These are phyloP conservation scores for Aspergillus fischeri DNA, from an alignment of 2,329 filamentous ascomycete species.

Conservation along the genomic window DNA sequence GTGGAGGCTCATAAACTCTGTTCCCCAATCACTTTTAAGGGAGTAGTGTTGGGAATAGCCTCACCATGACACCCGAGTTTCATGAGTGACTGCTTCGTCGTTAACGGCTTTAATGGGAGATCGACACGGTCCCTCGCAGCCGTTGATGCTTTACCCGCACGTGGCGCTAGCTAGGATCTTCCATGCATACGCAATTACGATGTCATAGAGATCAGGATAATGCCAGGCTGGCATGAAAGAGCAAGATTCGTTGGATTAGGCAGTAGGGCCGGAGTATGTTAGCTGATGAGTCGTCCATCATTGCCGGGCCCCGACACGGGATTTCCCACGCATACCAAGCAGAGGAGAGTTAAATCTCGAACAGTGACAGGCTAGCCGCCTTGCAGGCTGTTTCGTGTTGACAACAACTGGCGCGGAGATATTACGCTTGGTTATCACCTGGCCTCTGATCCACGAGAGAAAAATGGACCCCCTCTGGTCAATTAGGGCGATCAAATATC, in stretches of 20 bases:
- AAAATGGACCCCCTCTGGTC: neutral
- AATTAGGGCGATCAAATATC: neutral
- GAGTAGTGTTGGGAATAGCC: conserved; percentile 19
- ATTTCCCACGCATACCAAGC: neutral
- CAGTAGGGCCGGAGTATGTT: neutral
- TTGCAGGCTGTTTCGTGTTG: neutral
- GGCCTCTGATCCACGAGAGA: neutral
- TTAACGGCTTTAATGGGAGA: conserved; percentile 32
- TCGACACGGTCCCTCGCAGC: conserved; percentile 36
- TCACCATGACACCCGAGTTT: conserved; percentile 14
- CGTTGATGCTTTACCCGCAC: conserved; percentile 36
- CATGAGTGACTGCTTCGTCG: conserved; percentile 15
- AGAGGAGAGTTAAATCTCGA: neutral
- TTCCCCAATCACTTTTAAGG: conserved; percentile 11
- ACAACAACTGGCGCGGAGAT: neutral
- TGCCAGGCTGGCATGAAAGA: neutral
- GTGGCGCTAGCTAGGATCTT: conserved; percentile 37
- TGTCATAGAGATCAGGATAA: conserved; percentile 3
- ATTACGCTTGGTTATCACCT: neutral
- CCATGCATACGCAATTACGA: conserved; percentile 25
- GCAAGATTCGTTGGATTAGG: neutral
- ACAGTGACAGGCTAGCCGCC: neutral
- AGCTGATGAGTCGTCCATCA: neutral
- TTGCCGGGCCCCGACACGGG: neutral
- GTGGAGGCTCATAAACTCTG: neutral